These are phyloP conservation scores for Dactylis glomerata DNA, from an alignment of 176 grass and related monocot genomes.

Conservation along the genomic window DNA sequence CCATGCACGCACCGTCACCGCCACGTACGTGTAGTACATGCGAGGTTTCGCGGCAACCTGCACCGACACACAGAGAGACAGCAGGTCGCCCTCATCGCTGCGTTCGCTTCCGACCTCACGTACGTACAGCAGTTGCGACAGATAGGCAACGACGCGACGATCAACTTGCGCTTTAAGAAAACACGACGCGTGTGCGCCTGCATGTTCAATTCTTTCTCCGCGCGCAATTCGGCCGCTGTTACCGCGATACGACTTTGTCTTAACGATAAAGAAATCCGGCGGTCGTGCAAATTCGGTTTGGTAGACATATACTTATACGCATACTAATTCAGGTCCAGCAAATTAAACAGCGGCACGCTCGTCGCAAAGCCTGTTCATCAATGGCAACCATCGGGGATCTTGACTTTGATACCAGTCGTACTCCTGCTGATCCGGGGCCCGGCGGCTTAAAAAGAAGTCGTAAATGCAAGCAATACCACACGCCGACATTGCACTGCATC, in stretches of 20 bases:
- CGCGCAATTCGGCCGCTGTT: slow-evolving; percentile 5
- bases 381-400: neutral
- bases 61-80: too few relatives aligned
- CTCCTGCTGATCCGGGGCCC: neutral
- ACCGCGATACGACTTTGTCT: neutral
- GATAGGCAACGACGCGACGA: too few relatives aligned
- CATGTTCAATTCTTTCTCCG: neutral
- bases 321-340: neutral
- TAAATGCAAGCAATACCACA: neutral
- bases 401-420: neutral
- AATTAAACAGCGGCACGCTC: too few relatives aligned
- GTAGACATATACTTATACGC: too few relatives aligned
- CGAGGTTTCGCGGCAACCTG: too few relatives aligned
- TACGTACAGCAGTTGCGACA: too few relatives aligned
- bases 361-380: neutral
- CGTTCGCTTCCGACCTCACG: too few relatives aligned
- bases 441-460: neutral
- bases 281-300: neutral
- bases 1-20: too few relatives aligned
- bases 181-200: neutral
- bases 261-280: neutral
- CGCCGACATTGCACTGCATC: too few relatives aligned
- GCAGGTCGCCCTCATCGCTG: too few relatives aligned
- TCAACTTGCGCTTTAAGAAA: neutral
- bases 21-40: too few relatives aligned